Evolutionary conservation across 805 yeast genomes (phyloP), one percentile per base, ranked within the genome.

Genomic region (Barnettozyma sp.): DNA sequence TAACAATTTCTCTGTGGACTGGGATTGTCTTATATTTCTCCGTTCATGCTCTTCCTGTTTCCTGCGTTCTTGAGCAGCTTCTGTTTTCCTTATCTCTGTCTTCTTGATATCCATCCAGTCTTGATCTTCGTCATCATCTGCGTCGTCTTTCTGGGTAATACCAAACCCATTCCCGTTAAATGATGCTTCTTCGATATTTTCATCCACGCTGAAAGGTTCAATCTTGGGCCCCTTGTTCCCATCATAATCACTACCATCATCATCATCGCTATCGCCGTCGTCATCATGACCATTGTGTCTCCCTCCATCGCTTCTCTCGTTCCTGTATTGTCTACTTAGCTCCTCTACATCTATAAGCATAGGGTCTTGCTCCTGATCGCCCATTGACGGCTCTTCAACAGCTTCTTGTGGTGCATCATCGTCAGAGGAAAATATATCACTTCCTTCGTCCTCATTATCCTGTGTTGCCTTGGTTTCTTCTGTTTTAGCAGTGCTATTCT

Each of bases 81-180:
- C 51, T 4, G 73, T 71, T 10, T 39, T 51, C 20, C 38, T 36
- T 7, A 68, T 61, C 32, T 68, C 73, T 15, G 47, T 43, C 39
- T 55, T 54, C 26, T 58, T 56, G 5, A 59, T 31, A 5, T 58
- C 44, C 23, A 68, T 48, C 67, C 71, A 67, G 30, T 63, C 65
- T n/a, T n/a, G n/a, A n/a, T n/a, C n/a, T 14, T 54, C 53, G 21
- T 17, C 19, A n/a, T 22, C 28, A n/a, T 36, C 44, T 22, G 51
- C 55, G 20, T 59, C 65, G 3, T 60, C 60, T 4, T 63, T 35
- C 6, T n/a, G n/a, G n/a, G n/a, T n/a, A n/a, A n/a, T n/a, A n/a
- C n/a, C n/a, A n/a, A n/a, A n/a, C n/a, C n/a, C n/a, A n/a, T n/a
- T n/a, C n/a, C n/a, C n/a, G n/a, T n/a, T n/a, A n/a, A n/a, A n/a